Evolutionary conservation across 2,329 filamentous ascomycete genomes (phyloP).

Genomic region (Capronia epimyces): DNA sequence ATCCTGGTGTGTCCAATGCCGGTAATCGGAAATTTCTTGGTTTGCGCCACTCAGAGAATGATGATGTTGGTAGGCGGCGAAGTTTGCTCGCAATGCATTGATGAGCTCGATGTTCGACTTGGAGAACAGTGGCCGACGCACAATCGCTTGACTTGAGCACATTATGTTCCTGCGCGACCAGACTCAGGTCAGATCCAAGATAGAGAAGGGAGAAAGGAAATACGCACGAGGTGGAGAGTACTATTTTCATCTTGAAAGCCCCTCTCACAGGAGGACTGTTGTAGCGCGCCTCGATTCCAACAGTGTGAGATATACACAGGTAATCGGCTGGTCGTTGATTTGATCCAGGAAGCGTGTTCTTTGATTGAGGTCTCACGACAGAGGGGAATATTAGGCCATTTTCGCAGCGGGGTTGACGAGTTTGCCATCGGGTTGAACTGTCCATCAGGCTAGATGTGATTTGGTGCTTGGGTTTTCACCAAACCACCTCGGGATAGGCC

Average conservation of each 20-base stretch:
- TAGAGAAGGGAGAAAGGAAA: slow-evolving; percentile 5
- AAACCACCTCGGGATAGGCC: neutral
- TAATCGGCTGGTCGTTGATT: neutral
- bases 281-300: neutral
- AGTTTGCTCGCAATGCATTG: slow-evolving; percentile 79
- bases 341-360: neutral
- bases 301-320: neutral
- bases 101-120: slow-evolving; percentile 92
- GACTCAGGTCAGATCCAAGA: neutral
- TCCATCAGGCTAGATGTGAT: neutral
- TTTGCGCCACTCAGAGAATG: slow-evolving; percentile 29
- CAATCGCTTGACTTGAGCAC: slow-evolving; percentile 73
- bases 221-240: slow-evolving; percentile 78
- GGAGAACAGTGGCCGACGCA: slow-evolving; percentile 68
- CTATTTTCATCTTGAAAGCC: slow-evolving; percentile 62
- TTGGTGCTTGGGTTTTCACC: neutral
- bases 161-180: slow-evolving; percentile 66
- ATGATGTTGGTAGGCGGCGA: slow-evolving; percentile 64
- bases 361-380: neutral
- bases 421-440: too few species aligned
- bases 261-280: neutral
- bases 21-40: slow-evolving; percentile 19
- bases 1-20: slow-evolving; percentile 63
- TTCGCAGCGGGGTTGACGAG: neutral
- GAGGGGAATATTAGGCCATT: neutral